Evolutionary conservation across 306 rosid species (phyloP).

Genomic region (Alnus glutinosa): DNA sequence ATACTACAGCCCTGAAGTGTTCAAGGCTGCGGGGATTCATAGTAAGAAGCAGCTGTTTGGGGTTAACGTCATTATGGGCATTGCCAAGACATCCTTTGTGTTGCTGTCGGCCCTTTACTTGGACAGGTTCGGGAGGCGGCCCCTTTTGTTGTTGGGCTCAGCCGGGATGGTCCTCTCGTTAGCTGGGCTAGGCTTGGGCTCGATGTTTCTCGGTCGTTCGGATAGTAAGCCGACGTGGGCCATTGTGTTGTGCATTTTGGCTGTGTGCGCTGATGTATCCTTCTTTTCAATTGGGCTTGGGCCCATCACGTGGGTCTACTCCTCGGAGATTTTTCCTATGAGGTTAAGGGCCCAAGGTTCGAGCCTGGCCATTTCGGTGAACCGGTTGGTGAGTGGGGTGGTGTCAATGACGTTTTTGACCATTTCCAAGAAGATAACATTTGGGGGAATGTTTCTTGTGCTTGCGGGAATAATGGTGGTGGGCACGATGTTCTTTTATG

Average conservation of each 20-base stretch:
- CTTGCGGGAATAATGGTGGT: slow-evolving; percentile 56
- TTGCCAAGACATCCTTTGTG: slow-evolving; percentile 57
- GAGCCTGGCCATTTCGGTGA: slow-evolving; percentile 67
- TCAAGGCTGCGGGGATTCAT: slow-evolving; percentile 65
- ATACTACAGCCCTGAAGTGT: slow-evolving; percentile 76
- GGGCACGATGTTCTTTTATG: slow-evolving; percentile 63
- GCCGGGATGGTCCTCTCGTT: slow-evolving; percentile 60
- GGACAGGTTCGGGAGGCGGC: slow-evolving; percentile 75
- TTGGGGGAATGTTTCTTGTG: slow-evolving; percentile 69
- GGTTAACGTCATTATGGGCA: slow-evolving; percentile 69
- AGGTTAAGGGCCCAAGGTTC: slow-evolving; percentile 72
- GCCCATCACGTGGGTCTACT: slow-evolving; percentile 83
- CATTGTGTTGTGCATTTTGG: slow-evolving; percentile 49
- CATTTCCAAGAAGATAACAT: slow-evolving; percentile 52
- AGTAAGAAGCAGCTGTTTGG: slow-evolving; percentile 52
- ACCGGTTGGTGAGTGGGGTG: slow-evolving; percentile 71
- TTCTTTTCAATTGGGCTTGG: slow-evolving; percentile 91
- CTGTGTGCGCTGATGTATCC: slow-evolving; percentile 60
- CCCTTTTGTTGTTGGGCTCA: slow-evolving; percentile 67
- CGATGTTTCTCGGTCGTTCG: slow-evolving; percentile 38
- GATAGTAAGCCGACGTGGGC: slow-evolving; percentile 51
- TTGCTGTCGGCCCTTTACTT: slow-evolving; percentile 54
- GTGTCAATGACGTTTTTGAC: slow-evolving; percentile 71
- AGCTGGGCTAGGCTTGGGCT: slow-evolving; percentile 61
- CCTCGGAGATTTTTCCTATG: slow-evolving; percentile 72